Evolutionary conservation across 1,139 yeast species (phyloP).

Genomic region (Kodamaea plutei): DNA sequence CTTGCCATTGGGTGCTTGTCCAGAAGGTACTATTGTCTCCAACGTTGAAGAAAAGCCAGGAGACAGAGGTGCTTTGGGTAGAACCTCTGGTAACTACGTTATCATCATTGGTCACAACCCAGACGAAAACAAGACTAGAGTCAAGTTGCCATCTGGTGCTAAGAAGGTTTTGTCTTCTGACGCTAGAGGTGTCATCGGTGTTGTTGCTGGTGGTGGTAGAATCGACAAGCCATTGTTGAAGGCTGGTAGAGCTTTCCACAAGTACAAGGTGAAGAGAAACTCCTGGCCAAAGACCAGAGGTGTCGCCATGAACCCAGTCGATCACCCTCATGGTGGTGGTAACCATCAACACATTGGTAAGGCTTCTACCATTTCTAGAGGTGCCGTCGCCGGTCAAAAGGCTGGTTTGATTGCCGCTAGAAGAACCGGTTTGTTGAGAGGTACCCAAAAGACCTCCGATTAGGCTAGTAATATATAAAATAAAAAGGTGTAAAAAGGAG

Average conservation of each 20-base stretch:
- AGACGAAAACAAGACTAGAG: constrained; percentile 97
- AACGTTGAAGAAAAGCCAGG: constrained; percentile 99
- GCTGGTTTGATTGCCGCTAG: constrained; percentile 99
- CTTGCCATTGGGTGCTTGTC: constrained; percentile 93
- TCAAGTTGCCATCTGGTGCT: constrained; percentile 98
- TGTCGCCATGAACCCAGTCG: constrained; percentile 96
- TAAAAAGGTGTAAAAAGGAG: constrained; percentile 5
- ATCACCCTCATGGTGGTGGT: constrained; percentile 99
- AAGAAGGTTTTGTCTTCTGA: constrained; percentile 92
- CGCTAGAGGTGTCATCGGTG: constrained; percentile 99
- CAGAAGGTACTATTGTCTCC: constrained; percentile 99
- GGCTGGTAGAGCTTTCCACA: constrained; percentile 99
- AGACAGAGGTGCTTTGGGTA: constrained; percentile 99
- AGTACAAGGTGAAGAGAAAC: constrained; percentile 98
- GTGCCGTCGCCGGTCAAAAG: constrained; percentile 99
- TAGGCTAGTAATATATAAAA: constrained; percentile 19
- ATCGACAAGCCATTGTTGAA: constrained; percentile 98
- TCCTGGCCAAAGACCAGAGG: constrained; percentile 99
- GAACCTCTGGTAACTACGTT: constrained; percentile 99
- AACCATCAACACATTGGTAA: constrained; percentile 99
- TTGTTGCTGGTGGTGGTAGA: constrained; percentile 99
- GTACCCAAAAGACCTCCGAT: constrained; percentile 97
- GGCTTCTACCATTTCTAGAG: constrained; percentile 99
- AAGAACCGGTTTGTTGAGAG: constrained; percentile 99
- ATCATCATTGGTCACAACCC: constrained; percentile 99